Base-by-base conservation (phyloP, 192 early-diverging fungal genomes). In the Coemansia brasiliensis region DNA sequence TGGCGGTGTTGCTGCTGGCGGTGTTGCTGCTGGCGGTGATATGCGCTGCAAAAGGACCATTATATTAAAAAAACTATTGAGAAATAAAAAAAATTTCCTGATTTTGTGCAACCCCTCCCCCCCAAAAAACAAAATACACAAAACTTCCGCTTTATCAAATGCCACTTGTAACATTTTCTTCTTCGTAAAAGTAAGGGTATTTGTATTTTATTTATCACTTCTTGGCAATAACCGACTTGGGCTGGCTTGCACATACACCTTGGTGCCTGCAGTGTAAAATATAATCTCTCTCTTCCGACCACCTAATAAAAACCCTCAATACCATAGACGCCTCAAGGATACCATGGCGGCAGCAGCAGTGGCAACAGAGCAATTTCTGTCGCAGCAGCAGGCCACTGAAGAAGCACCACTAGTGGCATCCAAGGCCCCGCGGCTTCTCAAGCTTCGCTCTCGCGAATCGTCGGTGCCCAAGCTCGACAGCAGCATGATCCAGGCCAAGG, bases 41-140 rank as follows among this genome's bases (percentile, higher is more conserved):
- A 20, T 39, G 40, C 68, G 68, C 20, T 44, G 56, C 39, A 46
- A 55, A 10, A 71, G 39, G 52, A 63, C 57, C 68, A 71, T 71
- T 37, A 27, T 24, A 16, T 7, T 18, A 52, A 42, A 61, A 25
- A 29, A 43, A 17, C 11, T 27, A 15, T 24, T 27, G 16, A 50
- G 24, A n/a, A 16, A n/a, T n/a, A 50, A 50, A 10, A 27, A 21
- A 8, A 50, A 11, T 29, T 29, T 29, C 27, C 27, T 29, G 27
- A 29, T 29, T 29, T 6, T 29, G 27, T 29, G 27, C 27, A 29
- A 29, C 27, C 27, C 27, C 27, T 6, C 27, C 4, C 17, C 8
- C 17, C 21, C 9, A 39, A 46, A 9, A 25, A 25, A 50, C 4
- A 44, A 27, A 57, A 8, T 11, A 37, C 27, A 29, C 27, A 29